These are phyloP conservation scores for Thalassia testudinum DNA, from an alignment of 116 monocot genomes.

Conservation along the genomic window DNA sequence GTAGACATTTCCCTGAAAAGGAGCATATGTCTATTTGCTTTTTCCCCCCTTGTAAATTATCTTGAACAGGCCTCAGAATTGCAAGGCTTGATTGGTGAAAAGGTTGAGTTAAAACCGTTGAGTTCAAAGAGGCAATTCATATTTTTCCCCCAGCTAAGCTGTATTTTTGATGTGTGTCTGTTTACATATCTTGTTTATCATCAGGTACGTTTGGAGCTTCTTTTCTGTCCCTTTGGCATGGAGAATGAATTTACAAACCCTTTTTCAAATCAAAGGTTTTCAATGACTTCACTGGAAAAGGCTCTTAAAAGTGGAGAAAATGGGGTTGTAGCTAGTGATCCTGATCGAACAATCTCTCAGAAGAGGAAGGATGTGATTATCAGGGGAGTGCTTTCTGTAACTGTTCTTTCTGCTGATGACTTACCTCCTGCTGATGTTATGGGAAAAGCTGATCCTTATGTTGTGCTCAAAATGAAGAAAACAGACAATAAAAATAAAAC, in stretches of 20 bases:
- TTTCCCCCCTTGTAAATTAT: no score
- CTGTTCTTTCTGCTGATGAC: conserved; percentile 81
- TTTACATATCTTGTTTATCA: neutral
- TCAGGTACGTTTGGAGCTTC: conserved; percentile 92
- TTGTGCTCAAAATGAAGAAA: conserved; percentile 82
- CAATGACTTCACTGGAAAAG: conserved; percentile 86
- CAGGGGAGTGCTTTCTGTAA: conserved; percentile 92
- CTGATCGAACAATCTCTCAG: conserved; percentile 15
- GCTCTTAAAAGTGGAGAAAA: conserved; percentile 41
- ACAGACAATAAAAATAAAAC: conserved; percentile 78
- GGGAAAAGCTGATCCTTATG: conserved; percentile 93
- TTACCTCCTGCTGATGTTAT: conserved; percentile 84
- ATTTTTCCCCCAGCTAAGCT: no score
- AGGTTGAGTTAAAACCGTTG: no score
- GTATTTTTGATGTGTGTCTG: no score
- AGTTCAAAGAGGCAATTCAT: no score
- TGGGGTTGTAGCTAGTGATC: conserved; percentile 23
- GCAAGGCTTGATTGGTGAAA: no score
- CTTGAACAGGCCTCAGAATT: no score
- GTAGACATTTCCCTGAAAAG: no score
- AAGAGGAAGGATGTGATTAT: conserved; percentile 75
- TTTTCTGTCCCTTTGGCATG: conserved; percentile 68
- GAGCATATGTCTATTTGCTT: no score
- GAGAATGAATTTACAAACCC: conserved; percentile 58
- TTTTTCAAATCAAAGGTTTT: conserved; percentile 32